phyloP scores from a whole-genome alignment of 371 early-diverging fungal species.

The Amoeboaphelidium protococcarum region DNA sequence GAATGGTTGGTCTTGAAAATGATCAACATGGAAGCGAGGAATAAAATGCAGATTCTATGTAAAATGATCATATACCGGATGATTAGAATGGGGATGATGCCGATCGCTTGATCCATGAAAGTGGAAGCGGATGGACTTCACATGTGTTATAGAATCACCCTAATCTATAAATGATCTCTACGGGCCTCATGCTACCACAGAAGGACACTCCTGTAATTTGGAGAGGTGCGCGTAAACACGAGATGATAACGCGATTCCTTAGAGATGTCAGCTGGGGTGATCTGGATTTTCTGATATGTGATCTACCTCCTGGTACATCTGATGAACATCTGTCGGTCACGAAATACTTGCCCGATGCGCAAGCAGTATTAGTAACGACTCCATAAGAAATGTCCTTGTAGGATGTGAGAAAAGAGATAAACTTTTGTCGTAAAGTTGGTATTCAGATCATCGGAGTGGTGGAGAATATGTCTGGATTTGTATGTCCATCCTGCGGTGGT shows the following conservation, averaged over 20 bases:
- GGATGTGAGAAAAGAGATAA: conserved; percentile 87
- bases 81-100: too few species aligned
- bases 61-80: too few species aligned
- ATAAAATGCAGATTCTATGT: too few species aligned
- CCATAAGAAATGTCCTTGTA: conserved; percentile 90
- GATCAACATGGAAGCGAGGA: too few species aligned
- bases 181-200: conserved; percentile 76
- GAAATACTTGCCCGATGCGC: conserved; percentile 35
- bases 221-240: conserved; percentile 92
- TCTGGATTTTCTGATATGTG: conserved; percentile 78
- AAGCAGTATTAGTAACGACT: conserved; percentile 86
- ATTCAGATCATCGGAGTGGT: conserved; percentile 81
- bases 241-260: conserved; percentile 86
- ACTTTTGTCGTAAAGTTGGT: conserved; percentile 75
- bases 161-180: conserved; percentile 69
- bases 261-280: conserved; percentile 82
- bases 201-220: conserved; percentile 90
- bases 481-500: conserved; percentile 59
- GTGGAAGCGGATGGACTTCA: conserved; percentile 62
- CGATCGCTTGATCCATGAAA: conserved; percentile 62
- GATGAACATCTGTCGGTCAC: conserved; percentile 88
- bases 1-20: conserved; percentile 48
- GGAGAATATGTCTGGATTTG: conserved; percentile 97
- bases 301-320: conserved; percentile 97
- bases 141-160: conserved; percentile 75